Conservation (phyloP, 139 green algal species). For the Astrephomene gubernaculifera region DNA sequence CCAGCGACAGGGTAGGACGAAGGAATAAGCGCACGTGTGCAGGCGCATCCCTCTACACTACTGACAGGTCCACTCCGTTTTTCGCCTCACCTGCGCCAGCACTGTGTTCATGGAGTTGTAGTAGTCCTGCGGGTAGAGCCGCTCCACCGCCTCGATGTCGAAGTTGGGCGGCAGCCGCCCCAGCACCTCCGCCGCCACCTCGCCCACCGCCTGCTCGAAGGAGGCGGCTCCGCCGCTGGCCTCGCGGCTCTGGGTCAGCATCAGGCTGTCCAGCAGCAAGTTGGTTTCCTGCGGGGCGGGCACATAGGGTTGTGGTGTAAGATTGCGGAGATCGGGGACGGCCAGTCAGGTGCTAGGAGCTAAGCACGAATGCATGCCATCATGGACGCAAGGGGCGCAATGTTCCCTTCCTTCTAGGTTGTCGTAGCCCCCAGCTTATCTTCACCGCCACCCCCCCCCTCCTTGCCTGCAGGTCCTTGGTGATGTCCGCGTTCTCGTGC, state of each 20-base stretch:
- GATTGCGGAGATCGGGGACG: too few relatives aligned
- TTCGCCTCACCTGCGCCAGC: conserved; percentile 64
- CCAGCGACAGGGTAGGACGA: too few relatives aligned
- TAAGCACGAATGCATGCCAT: too few relatives aligned
- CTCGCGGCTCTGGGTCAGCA: conserved; percentile 58
- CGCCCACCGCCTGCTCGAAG: conserved; percentile 49
- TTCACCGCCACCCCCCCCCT: background rate
- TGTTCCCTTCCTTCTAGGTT: too few relatives aligned
- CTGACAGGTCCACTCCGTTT: too few relatives aligned
- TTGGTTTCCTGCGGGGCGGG: conserved; percentile 58
- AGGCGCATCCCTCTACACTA: too few relatives aligned
- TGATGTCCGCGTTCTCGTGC: conserved; percentile 86
- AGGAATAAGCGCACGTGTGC: too few relatives aligned
- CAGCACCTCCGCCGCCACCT: conserved; percentile 70
- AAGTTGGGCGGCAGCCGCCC: conserved; percentile 70
- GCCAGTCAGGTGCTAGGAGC: too few relatives aligned
- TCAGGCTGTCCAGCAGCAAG: conserved; percentile 64
- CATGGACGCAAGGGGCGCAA: too few relatives aligned
- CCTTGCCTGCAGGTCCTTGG: conserved; percentile 72
- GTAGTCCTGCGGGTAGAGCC: conserved; percentile 81
- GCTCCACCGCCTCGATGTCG: conserved; percentile 74
- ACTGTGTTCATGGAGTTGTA: conserved; percentile 89
- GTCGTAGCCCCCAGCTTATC: too few relatives aligned
- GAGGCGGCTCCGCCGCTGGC: conserved; percentile 44
- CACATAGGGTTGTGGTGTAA: too few relatives aligned